Base-by-base conservation (phyloP, 2,329 filamentous ascomycete genomes). In the Arthrinium phaeospermum region DNA sequence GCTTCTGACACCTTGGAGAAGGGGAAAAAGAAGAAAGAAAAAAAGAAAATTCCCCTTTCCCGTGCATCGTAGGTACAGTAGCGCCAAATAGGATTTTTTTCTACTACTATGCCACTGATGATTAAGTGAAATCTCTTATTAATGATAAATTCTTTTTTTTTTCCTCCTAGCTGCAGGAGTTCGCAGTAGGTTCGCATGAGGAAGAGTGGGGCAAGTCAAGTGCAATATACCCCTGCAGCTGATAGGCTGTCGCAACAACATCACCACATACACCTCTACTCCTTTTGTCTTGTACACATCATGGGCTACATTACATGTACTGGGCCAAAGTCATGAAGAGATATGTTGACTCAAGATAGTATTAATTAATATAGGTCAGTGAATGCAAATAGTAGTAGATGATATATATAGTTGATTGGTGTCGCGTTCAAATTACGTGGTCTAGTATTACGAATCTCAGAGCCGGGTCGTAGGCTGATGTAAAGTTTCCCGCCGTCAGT, bases 101-200 rank as follows among this genome's bases (percentile, higher is more conserved):
- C n/a, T n/a, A n/a, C n/a, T n/a, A n/a, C 27, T 4, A 2, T 30
- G 27, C 27, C 27, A 30, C 4, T 30, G 27, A 30, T 30, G 27
- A 30, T 30, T 30, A 30, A 30, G 27, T 30, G 27, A 30, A 30
- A 30, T 30, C 27, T 41, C 37, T 41, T 6, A 37, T 37, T 41
- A 30, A 64, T 24, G 57, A 41, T 41, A 4, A 24, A 16, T 37
- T 5, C 22, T 37, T 22, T 19, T 13, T 61, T 34, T 13, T 37
- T 37, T 41, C 10, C 10, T 22, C 34, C 34, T 64, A 41, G 57
- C 57, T 64, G 57, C 57, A 64, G 57, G 34, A 64, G 57, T 64
- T 64, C 57, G 57, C 57, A 64, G 57, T 41, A 64, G 57, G 57
- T 64, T 64, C 57, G 57, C 57, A 64, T 64, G 22, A 64, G 57